Evolutionary conservation across 495 filamentous ascomycete species (phyloP).

Genomic region (Penicillium chermesinum): DNA sequence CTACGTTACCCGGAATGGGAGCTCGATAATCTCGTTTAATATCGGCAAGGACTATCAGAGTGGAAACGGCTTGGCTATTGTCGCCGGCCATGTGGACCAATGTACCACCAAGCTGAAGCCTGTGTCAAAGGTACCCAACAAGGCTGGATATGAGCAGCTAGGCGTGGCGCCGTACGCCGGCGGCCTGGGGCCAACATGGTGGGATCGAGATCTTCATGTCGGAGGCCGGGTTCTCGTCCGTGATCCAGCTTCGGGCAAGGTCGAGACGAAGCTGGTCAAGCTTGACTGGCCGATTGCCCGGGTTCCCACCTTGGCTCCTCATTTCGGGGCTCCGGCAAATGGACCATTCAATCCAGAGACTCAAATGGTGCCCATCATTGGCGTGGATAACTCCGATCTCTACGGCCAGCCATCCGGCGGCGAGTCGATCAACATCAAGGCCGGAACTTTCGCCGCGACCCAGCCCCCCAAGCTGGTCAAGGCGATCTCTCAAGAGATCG

Average conservation of each 20-base stretch:
- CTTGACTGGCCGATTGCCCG: conserved; percentile 90
- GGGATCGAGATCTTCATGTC: conserved; percentile 88
- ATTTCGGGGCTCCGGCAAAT: conserved; percentile 77
- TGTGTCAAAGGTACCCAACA: conserved; percentile 70
- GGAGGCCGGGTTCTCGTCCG: conserved; percentile 84
- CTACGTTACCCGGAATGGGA: conserved; percentile 80
- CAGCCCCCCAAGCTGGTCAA: conserved; percentile 82
- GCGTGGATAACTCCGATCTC: conserved; percentile 70
- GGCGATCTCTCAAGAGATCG: conserved; percentile 70
- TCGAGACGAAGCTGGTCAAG: conserved; percentile 77
- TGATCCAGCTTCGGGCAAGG: conserved; percentile 67
- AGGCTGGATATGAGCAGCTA: conserved; percentile 81
- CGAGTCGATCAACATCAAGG: conserved; percentile 28
- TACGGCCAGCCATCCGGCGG: conserved; percentile 21
- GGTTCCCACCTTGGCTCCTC: conserved; percentile 87
- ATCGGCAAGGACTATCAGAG: conserved; percentile 76
- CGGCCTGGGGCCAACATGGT: conserved; percentile 80
- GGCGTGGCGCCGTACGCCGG: conserved; percentile 92
- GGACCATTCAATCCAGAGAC: conserved; percentile 86
- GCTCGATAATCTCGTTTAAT: conserved; percentile 79
- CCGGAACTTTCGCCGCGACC: conserved; percentile 65
- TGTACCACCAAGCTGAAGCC: conserved; percentile 87
- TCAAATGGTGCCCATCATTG: conserved; percentile 90
- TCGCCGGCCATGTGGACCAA: conserved; percentile 91
- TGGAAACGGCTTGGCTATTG: conserved; percentile 74